phyloP scores from a whole-genome alignment of 257 asterid genomes.

The Rauvolfia tetraphylla region DNA sequence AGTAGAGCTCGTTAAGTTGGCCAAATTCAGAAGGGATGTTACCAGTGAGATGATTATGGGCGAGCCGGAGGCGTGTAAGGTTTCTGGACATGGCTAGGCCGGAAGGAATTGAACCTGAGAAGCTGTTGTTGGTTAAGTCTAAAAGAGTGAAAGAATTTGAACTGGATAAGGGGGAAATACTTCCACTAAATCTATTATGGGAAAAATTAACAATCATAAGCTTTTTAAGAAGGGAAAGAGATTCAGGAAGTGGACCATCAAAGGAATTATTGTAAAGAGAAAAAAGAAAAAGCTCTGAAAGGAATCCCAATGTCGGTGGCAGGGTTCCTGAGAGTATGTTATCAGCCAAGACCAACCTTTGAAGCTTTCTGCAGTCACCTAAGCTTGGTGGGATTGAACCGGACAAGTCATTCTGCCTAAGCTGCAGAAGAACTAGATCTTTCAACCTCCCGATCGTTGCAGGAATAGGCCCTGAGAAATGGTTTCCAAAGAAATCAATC shows the following conservation, averaged over 20 bases:
- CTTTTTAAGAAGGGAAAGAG: constrained; percentile 60
- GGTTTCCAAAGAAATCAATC: constrained; percentile 78
- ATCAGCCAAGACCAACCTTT: constrained; percentile 63
- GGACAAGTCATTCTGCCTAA: constrained; percentile 67
- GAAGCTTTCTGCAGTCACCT: constrained; percentile 79
- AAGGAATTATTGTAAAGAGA: constrained; percentile 86
- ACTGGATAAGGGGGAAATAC: constrained; percentile 49
- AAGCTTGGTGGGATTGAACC: constrained; percentile 76
- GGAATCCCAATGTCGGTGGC: constrained; percentile 64
- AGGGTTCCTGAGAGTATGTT: constrained; percentile 73
- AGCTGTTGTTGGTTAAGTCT: constrained; percentile 77
- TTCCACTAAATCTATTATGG: constrained; percentile 59
- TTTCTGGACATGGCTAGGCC: constrained; percentile 46
- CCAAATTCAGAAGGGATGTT: constrained; percentile 55
- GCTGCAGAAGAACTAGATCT: constrained; percentile 54
- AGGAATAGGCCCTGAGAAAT: constrained; percentile 66
- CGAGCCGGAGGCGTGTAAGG: constrained; percentile 68
- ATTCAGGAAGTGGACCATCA: constrained; percentile 74
- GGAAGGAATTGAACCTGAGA: constrained; percentile 62
- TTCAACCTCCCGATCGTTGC: constrained; percentile 67
- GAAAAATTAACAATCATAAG: constrained; percentile 72
- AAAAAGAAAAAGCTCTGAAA: constrained; percentile 50
- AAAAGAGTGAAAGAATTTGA: constrained; percentile 51
- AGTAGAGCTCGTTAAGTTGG: constrained; percentile 50
- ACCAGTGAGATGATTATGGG: constrained; percentile 59